A percentile compares a stretch with the other conserved stretches of the same genome.
phyloP scores from a whole-genome alignment of 2,329 filamentous ascomycete species.

The Trichoderma sp. region DNA sequence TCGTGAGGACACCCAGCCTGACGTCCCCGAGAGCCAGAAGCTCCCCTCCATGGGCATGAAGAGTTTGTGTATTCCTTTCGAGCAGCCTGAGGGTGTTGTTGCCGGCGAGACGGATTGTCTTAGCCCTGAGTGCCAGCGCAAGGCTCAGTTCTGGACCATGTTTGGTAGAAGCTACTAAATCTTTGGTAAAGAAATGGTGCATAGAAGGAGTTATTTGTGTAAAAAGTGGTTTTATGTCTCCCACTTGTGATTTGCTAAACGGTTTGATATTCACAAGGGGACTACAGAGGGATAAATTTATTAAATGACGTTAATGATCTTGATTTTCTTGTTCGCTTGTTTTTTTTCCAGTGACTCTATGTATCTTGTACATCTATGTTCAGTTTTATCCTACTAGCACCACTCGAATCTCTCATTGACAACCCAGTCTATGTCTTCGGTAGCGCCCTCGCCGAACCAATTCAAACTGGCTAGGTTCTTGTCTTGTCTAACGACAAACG shows the following conservation, averaged over 20 bases:
- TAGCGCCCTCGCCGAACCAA: slow-evolving; percentile 62
- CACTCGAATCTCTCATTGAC: slow-evolving; percentile 76
- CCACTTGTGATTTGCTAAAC: slow-evolving; percentile 1
- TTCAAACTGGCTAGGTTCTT: slow-evolving; percentile 69
- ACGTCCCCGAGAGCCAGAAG: slow-evolving; percentile 52
- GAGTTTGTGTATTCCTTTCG: slow-evolving; percentile 71
- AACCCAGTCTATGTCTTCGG: slow-evolving; percentile 64
- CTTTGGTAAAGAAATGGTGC: neutral
- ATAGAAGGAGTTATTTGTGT: slow-evolving; percentile 12
- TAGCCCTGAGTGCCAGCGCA: slow-evolving; percentile 76
- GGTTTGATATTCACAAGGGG: slow-evolving; percentile 12
- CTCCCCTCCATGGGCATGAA: slow-evolving; percentile 63
- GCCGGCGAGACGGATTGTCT: slow-evolving; percentile 85
- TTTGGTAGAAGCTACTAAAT: slow-evolving; percentile 72
- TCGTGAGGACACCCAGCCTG: slow-evolving; percentile 62
- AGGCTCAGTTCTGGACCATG: slow-evolving; percentile 86
- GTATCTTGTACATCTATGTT: neutral
- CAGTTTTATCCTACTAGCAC: slow-evolving; percentile 50
- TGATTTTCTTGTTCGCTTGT: slow-evolving; percentile 3
- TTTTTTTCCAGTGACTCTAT: neutral
- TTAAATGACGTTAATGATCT: slow-evolving; percentile 16
- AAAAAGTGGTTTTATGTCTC: neutral
- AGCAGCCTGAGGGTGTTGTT: slow-evolving; percentile 78
- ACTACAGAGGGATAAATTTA: slow-evolving; percentile 7
- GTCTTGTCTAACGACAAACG: slow-evolving; percentile 55